Base-by-base conservation (phyloP, 306 rosid species). In the Hippophae rhamnoides region DNA sequence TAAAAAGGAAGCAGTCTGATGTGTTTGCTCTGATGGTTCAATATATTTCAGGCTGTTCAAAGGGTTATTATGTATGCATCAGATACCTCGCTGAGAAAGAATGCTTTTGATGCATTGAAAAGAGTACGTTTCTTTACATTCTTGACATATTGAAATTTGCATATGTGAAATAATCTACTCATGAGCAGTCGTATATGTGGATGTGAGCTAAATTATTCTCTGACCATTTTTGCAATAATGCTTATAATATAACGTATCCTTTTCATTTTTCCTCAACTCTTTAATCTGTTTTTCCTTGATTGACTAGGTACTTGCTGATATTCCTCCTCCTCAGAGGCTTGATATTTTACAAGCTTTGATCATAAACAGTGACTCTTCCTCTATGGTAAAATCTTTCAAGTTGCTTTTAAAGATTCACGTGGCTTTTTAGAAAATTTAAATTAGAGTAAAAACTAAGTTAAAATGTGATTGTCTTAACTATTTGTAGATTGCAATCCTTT, bases 261-360 rank as follows among this genome's bases (percentile, higher is more conserved):
- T 13, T 12, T 6, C 66, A 67, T 12, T 41, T 58, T 41, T 65
- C 13, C 9, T 48, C 61, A 48, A 56, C 67, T n/a, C 38, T 60
- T 52, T 50, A 66, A 4, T 50, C 40, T 54, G 60, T 49, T 56
- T 76, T 48, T 72, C 72, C 18, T 72, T 62, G 51, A 61, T 31
- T 67, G 45, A 61, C 76, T 79, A 87, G 96, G 72, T 87, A 60
- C 86, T 87, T 45, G 82, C 86, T 23, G 89, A 83, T 71, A 64
- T 92, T 73, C 93, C 85, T 27, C 52, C 52, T 70, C 77, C 84
- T 63, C 81, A 85, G 61, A 85, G 90, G 67, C 76, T 85, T 13
- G 88, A 92, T 80, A 72, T 86, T 66, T 62, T 88, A 43, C 68
- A 72, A 71, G 84, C 89, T 2, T 71, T 88, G 75, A 88, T 92